Percentiles rank a stretch among this genome's conserved stretches.
phyloP scores from a whole-genome alignment of 192 early-diverging fungal genomes.

The Coemansia sp. region DNA sequence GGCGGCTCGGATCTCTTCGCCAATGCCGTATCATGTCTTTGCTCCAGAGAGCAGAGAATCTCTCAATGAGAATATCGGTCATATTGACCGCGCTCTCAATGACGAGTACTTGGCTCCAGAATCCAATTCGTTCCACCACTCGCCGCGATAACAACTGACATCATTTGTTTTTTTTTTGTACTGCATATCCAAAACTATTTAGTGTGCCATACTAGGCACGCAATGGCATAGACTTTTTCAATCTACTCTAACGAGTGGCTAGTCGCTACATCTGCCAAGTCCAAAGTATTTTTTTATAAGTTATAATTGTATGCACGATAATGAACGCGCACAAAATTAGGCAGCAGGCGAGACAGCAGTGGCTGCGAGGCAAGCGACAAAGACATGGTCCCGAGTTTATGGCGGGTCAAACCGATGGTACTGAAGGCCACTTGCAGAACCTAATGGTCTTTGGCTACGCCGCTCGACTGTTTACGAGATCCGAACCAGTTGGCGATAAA shows the following conservation, averaged over 20 bases:
- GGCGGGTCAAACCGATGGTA: slow-evolving; percentile 12
- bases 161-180: background rate
- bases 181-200: no score
- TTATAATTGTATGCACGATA: background rate
- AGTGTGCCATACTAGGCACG: no score
- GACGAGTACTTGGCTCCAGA: background rate
- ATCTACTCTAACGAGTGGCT: no score
- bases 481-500: background rate
- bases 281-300: background rate
- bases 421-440: background rate
- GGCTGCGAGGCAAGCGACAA: slow-evolving; percentile 22
- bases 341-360: slow-evolving; percentile 19
- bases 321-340: slow-evolving; percentile 27
- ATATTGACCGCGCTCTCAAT: slow-evolving; percentile 20
- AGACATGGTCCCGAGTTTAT: slow-evolving; percentile 15
- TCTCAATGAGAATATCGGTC: slow-evolving; percentile 34
- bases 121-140: background rate
- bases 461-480: slow-evolving; percentile 18
- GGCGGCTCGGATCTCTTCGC: slow-evolving; percentile 38
- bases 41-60: slow-evolving; percentile 44
- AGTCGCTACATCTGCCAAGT: background rate
- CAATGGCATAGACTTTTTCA: no score
- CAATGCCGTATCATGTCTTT: slow-evolving; percentile 50
- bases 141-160: background rate
- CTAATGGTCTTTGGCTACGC: slow-evolving; percentile 34